These are phyloP conservation scores for Diaporthe citri DNA, from an alignment of 2,329 filamentous ascomycete species.

Conservation along the genomic window DNA sequence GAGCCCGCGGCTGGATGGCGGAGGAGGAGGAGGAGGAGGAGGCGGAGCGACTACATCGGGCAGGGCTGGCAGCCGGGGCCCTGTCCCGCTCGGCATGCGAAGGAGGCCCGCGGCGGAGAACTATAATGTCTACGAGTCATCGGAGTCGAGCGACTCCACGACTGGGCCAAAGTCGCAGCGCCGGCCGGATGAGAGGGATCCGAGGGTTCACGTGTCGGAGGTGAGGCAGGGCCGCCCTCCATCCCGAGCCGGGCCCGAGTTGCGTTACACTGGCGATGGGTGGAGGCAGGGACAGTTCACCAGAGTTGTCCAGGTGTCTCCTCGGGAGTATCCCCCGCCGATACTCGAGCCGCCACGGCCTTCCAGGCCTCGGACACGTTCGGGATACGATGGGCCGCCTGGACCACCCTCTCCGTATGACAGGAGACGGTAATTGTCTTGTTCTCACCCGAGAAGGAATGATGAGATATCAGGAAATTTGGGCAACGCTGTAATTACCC, in stretches of 20 bases:
- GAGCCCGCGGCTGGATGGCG: neutral
- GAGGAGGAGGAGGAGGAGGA: constrained; percentile 9
- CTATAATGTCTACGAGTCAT: constrained; percentile 31
- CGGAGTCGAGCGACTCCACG: constrained; percentile 15
- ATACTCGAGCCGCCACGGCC: constrained; percentile 27
- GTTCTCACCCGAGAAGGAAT: neutral
- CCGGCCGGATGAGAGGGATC: constrained; percentile 18
- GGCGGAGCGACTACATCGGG: neutral
- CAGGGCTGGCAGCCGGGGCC: constrained; percentile 24
- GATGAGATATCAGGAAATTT: too few species aligned
- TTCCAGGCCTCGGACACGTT: constrained; percentile 29
- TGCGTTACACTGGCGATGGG: constrained; percentile 16
- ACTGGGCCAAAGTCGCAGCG: constrained; percentile 19
- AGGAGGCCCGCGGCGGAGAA: constrained; percentile 29
- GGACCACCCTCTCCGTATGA: constrained; percentile 26
- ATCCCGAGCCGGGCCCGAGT: constrained; percentile 4
- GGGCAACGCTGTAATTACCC: neutral
- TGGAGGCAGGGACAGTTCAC: constrained; percentile 22
- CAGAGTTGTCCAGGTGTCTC: neutral
- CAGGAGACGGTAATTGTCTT: neutral
- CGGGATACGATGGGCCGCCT: constrained; percentile 20
- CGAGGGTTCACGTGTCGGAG: constrained; percentile 18
- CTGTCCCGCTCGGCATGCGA: constrained; percentile 4
- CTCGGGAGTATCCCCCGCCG: constrained; percentile 1
- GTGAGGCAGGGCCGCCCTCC: constrained; percentile 18